Percentiles rank a stretch among this genome's conserved stretches.
Conservation (phyloP, 371 early-diverging fungal species). For the Mortierella sp. region DNA sequence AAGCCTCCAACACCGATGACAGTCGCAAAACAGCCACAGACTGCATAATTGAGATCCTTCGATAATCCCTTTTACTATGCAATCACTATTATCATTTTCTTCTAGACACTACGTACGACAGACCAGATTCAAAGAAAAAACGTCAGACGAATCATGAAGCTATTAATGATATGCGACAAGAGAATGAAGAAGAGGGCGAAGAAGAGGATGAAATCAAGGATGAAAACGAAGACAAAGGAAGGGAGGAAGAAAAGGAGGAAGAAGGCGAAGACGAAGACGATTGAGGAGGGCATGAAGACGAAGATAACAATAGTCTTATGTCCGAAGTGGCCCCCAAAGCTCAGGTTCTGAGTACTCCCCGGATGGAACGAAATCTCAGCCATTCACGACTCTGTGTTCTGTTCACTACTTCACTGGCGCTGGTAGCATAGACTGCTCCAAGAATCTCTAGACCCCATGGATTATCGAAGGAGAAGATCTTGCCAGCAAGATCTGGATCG, state of each 20-base stretch:
- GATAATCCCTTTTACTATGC: too few relatives aligned
- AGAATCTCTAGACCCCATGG: conserved; percentile 13
- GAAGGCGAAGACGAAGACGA: background rate
- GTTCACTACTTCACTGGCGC: conserved; percentile 6
- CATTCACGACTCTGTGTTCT: background rate
- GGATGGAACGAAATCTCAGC: too few relatives aligned
- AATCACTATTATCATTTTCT: too few relatives aligned
- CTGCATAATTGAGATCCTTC: too few relatives aligned
- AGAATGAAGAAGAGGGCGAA: background rate
- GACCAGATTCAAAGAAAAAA: too few relatives aligned
- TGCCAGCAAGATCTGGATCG: conserved; percentile 1
- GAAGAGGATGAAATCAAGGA: background rate
- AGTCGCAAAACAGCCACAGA: conserved; percentile 7
- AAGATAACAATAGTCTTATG: background rate
- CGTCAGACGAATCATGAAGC: too few relatives aligned
- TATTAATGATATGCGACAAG: background rate
- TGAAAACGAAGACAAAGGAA: background rate
- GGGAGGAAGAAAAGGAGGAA: background rate
- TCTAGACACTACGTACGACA: too few relatives aligned
- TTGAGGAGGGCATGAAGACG: too few relatives aligned
- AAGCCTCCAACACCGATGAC: conserved; percentile 23
- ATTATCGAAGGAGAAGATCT: conserved; percentile 1
- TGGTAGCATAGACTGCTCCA: conserved; percentile 13
- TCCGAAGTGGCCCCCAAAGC: background rate
- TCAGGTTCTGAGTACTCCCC: background rate